Base-by-base conservation (phyloP, 768 basidiomycete species). In the Hydnum rufescens region DNA sequence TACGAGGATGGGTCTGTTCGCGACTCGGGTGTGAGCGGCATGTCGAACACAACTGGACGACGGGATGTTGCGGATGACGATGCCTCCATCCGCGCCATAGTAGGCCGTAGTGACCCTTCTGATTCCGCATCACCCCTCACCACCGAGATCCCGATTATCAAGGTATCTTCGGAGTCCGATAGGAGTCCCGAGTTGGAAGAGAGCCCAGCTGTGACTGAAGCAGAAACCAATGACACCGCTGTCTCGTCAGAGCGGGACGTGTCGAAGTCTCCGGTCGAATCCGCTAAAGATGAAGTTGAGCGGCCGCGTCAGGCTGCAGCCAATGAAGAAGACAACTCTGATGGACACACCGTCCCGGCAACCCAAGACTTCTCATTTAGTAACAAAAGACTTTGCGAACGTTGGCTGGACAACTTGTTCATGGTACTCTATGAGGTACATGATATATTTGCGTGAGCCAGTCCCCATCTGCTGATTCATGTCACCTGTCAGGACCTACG, bases 341-440 rank as follows among this genome's bases (percentile, higher is more conserved):
- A 67, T 6, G 60, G 63, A 22, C 61, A 65, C 0, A 53, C 61
- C 6, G 28, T 56, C 4, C 53, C 58, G 3, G 49, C 48, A 13
- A 26, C 52, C 54, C 18, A 6, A 19, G 68, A 80, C 2, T 88
- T 86, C 64, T 86, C 89, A 23, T 95, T 99, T 66, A 89, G 79
- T 62, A 96, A 88, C 66, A 99, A 97, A 71, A 74, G 95, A 46
- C 68, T 99, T 32, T 99, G 95, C 61, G 95, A 97, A 63, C 73
- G 93, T 49, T 97, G 95, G 95, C 71, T 99, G 46, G 92, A 96
- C 62, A 97, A 97, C 58, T 64, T 97, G 55, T 99, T 93, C 69
- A 96, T 95, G 89, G 90, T 96, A 2, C 69, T 99, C 3, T 96
- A 96, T 62, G 92, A 97, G 76, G 90, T 85, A 49, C 5, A 3